These are phyloP conservation scores for Ilyonectria robusta DNA, from an alignment of 2,329 filamentous ascomycete species.

Conservation along the genomic window DNA sequence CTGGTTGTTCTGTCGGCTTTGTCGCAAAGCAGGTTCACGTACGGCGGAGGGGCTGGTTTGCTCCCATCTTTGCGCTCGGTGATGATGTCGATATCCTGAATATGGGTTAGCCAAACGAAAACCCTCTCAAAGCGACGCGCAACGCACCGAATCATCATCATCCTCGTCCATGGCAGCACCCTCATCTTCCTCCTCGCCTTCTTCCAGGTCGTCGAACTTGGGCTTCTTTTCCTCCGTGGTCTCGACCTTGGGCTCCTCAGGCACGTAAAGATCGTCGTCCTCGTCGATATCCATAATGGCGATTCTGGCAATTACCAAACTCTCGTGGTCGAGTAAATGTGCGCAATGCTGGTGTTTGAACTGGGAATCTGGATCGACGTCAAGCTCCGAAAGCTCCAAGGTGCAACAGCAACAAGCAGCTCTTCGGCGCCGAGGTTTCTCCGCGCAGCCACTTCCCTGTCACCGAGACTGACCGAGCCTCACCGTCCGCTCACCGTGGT, in stretches of 20 bases:
- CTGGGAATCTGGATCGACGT: conserved; percentile 35
- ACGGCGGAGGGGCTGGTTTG: conserved; percentile 72
- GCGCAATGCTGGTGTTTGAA: conserved; percentile 10
- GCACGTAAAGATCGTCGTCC: conserved; percentile 77
- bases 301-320: conserved; percentile 9
- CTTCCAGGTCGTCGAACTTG: conserved; percentile 70
- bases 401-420: conserved; percentile 37
- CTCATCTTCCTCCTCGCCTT: conserved; percentile 76
- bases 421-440: conserved; percentile 48
- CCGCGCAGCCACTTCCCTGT: conserved; percentile 35
- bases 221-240: conserved; percentile 49
- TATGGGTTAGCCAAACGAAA: conserved; percentile 21
- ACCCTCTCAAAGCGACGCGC: background rate
- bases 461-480: conserved; percentile 31
- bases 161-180: conserved; percentile 73
- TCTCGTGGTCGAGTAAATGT: background rate
- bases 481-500: conserved; percentile 35
- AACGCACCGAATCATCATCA: conserved; percentile 61
- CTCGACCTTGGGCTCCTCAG: conserved; percentile 67
- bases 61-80: conserved; percentile 76
- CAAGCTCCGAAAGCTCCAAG: conserved; percentile 28
- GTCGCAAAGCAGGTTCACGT: conserved; percentile 48
- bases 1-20: conserved; percentile 5
- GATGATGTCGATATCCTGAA: conserved; percentile 77
- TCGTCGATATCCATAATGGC: conserved; percentile 76